These are phyloP conservation scores for Heliocybe sulcata DNA, from an alignment of 1,284 basidiomycete genomes.

Conservation along the genomic window DNA sequence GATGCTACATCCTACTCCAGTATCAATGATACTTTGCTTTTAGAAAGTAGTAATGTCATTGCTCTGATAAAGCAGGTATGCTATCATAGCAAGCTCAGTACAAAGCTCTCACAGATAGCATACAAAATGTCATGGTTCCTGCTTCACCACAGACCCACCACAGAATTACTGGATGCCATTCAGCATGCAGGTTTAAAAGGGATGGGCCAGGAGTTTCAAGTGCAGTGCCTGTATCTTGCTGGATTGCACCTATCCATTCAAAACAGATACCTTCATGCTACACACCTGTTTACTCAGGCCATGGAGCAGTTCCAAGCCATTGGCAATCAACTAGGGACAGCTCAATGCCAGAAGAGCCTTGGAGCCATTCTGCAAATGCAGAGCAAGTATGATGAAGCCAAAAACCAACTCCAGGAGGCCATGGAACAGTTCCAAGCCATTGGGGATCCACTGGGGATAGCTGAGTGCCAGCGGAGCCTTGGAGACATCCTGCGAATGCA, in stretches of 20 bases:
- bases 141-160: not conserved
- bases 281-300: not conserved
- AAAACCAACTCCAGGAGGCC: not conserved
- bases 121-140: not conserved
- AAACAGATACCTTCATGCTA: not conserved
- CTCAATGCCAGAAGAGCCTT: not conserved
- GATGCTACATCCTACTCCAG: not conserved
- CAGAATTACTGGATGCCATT: not conserved
- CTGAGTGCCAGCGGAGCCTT: not conserved
- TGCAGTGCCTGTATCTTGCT: not conserved
- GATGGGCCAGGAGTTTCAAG: not conserved
- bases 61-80: not conserved
- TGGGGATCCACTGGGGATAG: not conserved
- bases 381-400: not conserved
- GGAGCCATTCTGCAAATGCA: not conserved
- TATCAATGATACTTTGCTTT: not conserved
- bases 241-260: not conserved
- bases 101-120: not conserved
- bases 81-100: too few relatives aligned
- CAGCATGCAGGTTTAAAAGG: not conserved
- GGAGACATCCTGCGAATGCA: not conserved
- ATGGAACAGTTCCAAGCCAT: not conserved
- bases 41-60: not conserved
- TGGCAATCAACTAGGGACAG: not conserved
- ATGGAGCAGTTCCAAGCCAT: not conserved